These are phyloP conservation scores for Spongospora subterranea DNA, from an alignment of 208 protist genomes.

Conservation along the genomic window DNA sequence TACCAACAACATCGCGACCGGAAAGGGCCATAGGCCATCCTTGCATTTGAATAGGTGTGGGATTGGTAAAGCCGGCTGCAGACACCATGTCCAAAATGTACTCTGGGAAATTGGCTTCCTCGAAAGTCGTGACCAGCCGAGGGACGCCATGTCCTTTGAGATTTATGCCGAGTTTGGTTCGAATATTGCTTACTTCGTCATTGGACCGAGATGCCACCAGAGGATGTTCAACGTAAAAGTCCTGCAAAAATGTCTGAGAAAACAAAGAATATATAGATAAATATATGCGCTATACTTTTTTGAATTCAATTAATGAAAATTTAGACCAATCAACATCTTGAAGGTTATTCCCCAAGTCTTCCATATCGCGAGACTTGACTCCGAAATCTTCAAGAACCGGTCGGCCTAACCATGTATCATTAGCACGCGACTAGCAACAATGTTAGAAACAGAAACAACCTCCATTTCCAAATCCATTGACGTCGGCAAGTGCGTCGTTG, in stretches of 20 bases:
- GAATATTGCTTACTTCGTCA: background rate
- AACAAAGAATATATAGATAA: background rate
- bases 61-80: slow-evolving; percentile 69
- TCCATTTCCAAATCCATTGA: background rate
- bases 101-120: slow-evolving; percentile 54
- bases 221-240: slow-evolving; percentile 53
- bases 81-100: slow-evolving; percentile 55
- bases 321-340: slow-evolving; percentile 38
- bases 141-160: slow-evolving; percentile 54
- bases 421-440: no score
- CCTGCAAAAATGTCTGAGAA: background rate
- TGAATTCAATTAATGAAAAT: slow-evolving; percentile 48
- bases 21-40: slow-evolving; percentile 87
- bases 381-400: background rate
- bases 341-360: slow-evolving; percentile 30
- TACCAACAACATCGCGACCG: slow-evolving; percentile 69
- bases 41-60: slow-evolving; percentile 85
- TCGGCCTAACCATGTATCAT: no score
- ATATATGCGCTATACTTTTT: background rate
- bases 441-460: no score
- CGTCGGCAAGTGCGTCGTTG: background rate
- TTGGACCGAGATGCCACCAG: background rate
- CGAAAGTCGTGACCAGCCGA: slow-evolving; percentile 24
- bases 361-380: slow-evolving; percentile 34
- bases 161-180: slow-evolving; percentile 18